A percentile compares a stretch with the other conserved stretches of the same genome.
Conservation (phyloP, 2,329 filamentous ascomycete genomes). For the Sarocladium kiliense region DNA sequence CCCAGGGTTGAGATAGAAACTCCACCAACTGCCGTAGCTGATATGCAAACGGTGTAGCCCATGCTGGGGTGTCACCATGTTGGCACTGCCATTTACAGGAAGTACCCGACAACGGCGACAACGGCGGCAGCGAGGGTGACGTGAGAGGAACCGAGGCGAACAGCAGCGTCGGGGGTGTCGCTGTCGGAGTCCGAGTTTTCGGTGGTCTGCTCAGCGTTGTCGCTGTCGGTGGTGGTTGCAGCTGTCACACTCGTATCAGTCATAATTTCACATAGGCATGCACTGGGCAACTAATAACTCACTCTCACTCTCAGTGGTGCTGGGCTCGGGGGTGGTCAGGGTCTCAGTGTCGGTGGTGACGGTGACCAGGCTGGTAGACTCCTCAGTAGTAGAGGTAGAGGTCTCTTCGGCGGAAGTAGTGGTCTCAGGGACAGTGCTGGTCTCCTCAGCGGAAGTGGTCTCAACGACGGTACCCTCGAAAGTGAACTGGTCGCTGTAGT, state of each 20-base stretch:
- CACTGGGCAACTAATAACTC: too few relatives aligned
- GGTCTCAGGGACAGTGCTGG: constrained; percentile 11
- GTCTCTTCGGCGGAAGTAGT: constrained; percentile 11
- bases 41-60: background rate
- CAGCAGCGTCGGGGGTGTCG: constrained; percentile 23
- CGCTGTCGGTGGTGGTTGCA: constrained; percentile 8
- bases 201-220: background rate
- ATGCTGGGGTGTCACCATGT: background rate
- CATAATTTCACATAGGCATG: background rate
- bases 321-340: constrained; percentile 10
- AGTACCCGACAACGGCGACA: constrained; percentile 25
- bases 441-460: constrained; percentile 11
- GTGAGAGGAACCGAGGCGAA: constrained; percentile 24
- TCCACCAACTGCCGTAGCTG: constrained; percentile 2
- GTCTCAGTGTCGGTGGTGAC: constrained; percentile 10
- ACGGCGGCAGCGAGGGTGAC: constrained; percentile 27
- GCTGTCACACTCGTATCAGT: constrained; percentile 3
- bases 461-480: constrained; percentile 19
- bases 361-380: constrained; percentile 10
- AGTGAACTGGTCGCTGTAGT: constrained; percentile 28
- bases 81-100: constrained; percentile 19
- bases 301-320: constrained; percentile 7
- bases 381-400: constrained; percentile 11
- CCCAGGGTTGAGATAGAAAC: background rate
- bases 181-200: background rate